These are phyloP conservation scores for Sarcodon sp. DNA, from an alignment of 768 basidiomycete species.

Conservation along the genomic window DNA sequence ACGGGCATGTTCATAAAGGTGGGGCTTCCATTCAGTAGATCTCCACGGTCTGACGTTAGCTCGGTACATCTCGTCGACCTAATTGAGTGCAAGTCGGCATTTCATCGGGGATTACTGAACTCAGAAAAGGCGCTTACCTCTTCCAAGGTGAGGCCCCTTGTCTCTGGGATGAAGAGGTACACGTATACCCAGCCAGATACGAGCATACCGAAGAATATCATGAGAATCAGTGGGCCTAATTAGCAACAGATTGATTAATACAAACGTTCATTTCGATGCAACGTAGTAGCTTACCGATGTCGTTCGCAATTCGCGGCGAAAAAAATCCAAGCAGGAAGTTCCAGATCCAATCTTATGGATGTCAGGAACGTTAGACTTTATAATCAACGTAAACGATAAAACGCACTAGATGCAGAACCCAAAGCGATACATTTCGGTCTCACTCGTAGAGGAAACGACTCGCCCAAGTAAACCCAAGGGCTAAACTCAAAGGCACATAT, in stretches of 20 bases:
- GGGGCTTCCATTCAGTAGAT: constrained; percentile 36
- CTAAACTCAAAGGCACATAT: too few species aligned
- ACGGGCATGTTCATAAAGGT: too few species aligned
- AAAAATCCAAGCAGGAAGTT: constrained; percentile 68
- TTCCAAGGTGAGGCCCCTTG: constrained; percentile 64
- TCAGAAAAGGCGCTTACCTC: constrained; percentile 28
- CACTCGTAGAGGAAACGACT: constrained; percentile 76
- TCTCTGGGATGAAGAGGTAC: constrained; percentile 70
- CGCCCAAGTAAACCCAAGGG: constrained; percentile 59
- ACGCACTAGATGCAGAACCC: constrained; percentile 45
- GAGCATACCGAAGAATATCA: constrained; percentile 70
- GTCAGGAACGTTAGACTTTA: neutral
- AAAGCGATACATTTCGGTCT: constrained; percentile 68
- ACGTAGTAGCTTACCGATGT: constrained; percentile 28
- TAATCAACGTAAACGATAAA: neutral
- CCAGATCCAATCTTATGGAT: constrained; percentile 45
- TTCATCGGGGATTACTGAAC: neutral
- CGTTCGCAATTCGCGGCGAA: constrained; percentile 48
- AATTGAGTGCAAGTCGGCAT: neutral
- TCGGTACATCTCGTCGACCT: constrained; percentile 69
- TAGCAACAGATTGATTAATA: too few species aligned
- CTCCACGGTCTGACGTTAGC: constrained; percentile 58
- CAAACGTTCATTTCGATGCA: too few species aligned
- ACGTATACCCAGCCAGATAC: constrained; percentile 60
- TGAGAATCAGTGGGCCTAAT: constrained; percentile 49